phyloP scores from a whole-genome alignment of 1,284 basidiomycete species.

The Cystobasidium pallidum region DNA sequence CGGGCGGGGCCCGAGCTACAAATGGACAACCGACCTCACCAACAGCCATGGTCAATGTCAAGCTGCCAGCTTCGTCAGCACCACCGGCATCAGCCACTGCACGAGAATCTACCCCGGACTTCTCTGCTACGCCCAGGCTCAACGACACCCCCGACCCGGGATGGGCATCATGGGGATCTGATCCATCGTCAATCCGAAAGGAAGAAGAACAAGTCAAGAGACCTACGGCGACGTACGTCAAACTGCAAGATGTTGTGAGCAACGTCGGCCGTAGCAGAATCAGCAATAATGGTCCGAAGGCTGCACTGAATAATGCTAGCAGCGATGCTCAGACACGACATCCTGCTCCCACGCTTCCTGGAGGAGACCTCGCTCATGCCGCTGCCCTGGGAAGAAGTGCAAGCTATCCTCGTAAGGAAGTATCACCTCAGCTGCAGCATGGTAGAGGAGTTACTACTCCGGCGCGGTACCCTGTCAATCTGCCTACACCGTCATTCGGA shows the following conservation, averaged over 20 bases:
- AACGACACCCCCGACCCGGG: constrained; percentile 15
- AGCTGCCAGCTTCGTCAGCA: too few relatives aligned
- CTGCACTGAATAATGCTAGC: too few relatives aligned
- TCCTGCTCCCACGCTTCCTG: not conserved
- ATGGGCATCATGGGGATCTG: constrained; percentile 16
- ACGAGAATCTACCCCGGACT: not conserved
- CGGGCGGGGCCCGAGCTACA: not conserved
- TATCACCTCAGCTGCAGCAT: not conserved
- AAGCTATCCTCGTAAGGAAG: not conserved
- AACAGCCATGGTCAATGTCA: too few relatives aligned
- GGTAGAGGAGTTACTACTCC: not conserved
- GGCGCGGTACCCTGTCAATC: not conserved
- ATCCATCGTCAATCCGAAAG: constrained; percentile 10
- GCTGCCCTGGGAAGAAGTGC: not conserved
- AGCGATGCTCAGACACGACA: not conserved
- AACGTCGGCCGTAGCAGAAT: not conserved
- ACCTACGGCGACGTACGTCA: not conserved
- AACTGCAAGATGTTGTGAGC: not conserved
- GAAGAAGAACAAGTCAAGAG: constrained; percentile 25
- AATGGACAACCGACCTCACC: not conserved
- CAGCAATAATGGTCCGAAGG: not conserved
- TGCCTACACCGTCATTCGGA: not conserved
- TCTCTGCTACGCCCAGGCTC: constrained; percentile 6
- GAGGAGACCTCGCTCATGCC: not conserved
- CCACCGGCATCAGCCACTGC: too few relatives aligned